Percentiles rank a stretch among this genome's conserved stretches.
These are phyloP conservation scores for Eimeria acervulina DNA, from an alignment of 169 alveolate genomes.

Conservation along the genomic window DNA sequence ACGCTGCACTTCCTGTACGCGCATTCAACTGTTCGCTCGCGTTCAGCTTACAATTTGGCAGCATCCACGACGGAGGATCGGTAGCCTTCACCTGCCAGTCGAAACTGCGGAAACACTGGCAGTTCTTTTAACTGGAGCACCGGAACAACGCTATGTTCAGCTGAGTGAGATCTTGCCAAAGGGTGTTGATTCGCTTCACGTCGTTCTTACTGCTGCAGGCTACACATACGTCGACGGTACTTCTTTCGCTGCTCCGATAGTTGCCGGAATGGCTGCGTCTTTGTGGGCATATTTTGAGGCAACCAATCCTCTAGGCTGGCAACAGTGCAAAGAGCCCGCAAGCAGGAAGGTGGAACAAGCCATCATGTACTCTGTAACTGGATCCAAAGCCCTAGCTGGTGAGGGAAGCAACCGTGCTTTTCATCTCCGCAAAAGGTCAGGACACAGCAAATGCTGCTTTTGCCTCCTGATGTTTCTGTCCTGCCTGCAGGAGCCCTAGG, in stretches of 20 bases:
- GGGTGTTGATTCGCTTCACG: background rate
- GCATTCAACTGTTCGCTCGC: background rate
- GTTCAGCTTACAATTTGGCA: background rate
- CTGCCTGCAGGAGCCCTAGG: slow-evolving; percentile 75
- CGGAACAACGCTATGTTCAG: background rate
- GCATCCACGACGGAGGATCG: background rate
- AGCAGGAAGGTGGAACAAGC: slow-evolving; percentile 80
- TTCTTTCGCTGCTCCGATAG: slow-evolving; percentile 89
- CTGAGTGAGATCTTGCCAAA: background rate
- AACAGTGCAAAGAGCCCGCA: slow-evolving; percentile 5
- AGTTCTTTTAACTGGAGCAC: background rate
- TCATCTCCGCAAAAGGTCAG: background rate
- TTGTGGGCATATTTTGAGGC: slow-evolving; percentile 82
- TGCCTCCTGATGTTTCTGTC: background rate
- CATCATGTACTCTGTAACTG: slow-evolving; percentile 82
- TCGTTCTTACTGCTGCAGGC: slow-evolving; percentile 40
- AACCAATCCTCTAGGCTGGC: slow-evolving; percentile 81
- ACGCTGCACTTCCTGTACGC: slow-evolving; percentile 75
- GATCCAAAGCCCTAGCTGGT: slow-evolving; percentile 75
- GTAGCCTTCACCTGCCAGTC: background rate
- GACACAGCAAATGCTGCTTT: background rate
- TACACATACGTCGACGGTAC: slow-evolving; percentile 88
- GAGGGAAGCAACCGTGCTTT: background rate
- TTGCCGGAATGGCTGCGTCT: slow-evolving; percentile 88
- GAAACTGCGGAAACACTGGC: background rate